Evolutionary conservation across 225 moss, liverwort and hornwort genomes (phyloP).

Genomic region (Rhytidiadelphus loreus): DNA sequence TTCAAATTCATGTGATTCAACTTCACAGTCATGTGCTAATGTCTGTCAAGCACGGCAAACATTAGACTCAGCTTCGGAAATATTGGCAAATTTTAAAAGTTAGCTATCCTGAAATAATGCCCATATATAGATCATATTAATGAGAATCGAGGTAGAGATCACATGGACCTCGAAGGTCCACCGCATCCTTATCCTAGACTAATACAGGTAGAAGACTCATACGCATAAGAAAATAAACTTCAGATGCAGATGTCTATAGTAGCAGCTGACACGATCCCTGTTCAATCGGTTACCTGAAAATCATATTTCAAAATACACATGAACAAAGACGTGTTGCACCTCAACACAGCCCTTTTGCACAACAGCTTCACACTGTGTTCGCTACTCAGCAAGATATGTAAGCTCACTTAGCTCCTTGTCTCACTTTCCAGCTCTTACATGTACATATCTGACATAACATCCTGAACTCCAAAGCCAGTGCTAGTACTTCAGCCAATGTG

Average conservation of each 20-base stretch:
- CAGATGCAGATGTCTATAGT: not conserved
- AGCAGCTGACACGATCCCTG: not conserved
- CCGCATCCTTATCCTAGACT: not conserved
- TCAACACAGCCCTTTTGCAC: not conserved
- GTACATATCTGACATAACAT: slow-evolving; percentile 1
- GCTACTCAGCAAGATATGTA: not conserved
- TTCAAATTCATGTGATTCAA: slow-evolving; percentile 16
- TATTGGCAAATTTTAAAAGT: not conserved
- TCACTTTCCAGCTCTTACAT: slow-evolving; percentile 16
- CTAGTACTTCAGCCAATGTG: slow-evolving; percentile 3
- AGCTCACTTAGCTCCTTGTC: slow-evolving; percentile 8
- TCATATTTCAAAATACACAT: not conserved
- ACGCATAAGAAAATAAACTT: not conserved
- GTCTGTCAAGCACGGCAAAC: slow-evolving; percentile 45
- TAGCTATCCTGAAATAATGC: not conserved
- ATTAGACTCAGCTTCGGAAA: slow-evolving; percentile 1
- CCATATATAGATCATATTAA: not conserved
- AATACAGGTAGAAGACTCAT: not conserved
- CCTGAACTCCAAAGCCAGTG: slow-evolving; percentile 15
- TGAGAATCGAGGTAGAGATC: not conserved
- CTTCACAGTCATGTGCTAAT: slow-evolving; percentile 60
- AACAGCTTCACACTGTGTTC: not conserved
- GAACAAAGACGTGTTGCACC: slow-evolving; percentile 6
- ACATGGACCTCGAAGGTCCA: not conserved
- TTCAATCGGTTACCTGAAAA: slow-evolving; percentile 3